Evolutionary conservation across 805 yeast genomes (phyloP).

Genomic region (Diddensiella caesifluorescens): DNA sequence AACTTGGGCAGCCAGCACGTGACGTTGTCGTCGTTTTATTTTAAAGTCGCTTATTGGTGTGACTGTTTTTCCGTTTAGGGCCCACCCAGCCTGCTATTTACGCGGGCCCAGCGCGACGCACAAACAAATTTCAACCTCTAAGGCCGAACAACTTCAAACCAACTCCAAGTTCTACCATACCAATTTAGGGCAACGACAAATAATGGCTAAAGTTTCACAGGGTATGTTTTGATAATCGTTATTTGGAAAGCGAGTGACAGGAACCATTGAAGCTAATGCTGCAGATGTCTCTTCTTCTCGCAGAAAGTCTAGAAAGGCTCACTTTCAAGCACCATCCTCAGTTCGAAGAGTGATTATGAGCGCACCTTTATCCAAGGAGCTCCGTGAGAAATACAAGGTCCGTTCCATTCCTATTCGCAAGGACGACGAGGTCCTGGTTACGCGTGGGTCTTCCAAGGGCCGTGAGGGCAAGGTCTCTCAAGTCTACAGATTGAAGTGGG

Average conservation of each 20-base stretch:
- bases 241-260: background rate
- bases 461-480: slow-evolving; percentile 97
- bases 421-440: slow-evolving; percentile 92
- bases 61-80: too few relatives aligned
- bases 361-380: slow-evolving; percentile 98
- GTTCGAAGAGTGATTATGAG: slow-evolving; percentile 91
- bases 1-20: too few relatives aligned
- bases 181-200: too few relatives aligned
- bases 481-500: slow-evolving; percentile 97
- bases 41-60: too few relatives aligned
- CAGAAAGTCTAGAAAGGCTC: slow-evolving; percentile 99
- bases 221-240: slow-evolving; percentile 35
- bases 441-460: slow-evolving; percentile 99
- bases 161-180: too few relatives aligned
- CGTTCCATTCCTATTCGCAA: slow-evolving; percentile 95
- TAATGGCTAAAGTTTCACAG: slow-evolving; percentile 61
- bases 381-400: slow-evolving; percentile 94
- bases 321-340: slow-evolving; percentile 96
- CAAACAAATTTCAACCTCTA: too few relatives aligned
- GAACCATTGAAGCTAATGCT: background rate
- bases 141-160: too few relatives aligned
- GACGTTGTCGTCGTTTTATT: too few relatives aligned
- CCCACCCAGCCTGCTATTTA: too few relatives aligned
- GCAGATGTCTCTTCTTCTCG: slow-evolving; percentile 98
- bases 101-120: too few relatives aligned